Base-by-base conservation (phyloP, 768 basidiomycete genomes). In the Pleurotus giganteus region DNA sequence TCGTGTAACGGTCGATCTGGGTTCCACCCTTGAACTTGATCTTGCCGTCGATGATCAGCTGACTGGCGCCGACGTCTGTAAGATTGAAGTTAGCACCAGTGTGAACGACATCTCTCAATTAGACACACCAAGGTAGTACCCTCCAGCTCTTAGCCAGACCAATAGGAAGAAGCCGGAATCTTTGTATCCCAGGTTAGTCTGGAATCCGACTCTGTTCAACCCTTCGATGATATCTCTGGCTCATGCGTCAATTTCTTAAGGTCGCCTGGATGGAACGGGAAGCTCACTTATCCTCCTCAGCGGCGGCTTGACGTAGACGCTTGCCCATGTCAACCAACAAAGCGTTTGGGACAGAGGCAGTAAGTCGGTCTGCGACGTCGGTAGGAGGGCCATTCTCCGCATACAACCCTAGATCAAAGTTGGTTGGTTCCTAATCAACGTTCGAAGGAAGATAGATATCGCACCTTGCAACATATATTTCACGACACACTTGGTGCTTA, bases 21-120 rank as follows among this genome's bases (percentile, higher is more conserved):
- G 73, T 71, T 56, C 83, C 84, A 65, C 77, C 83, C 71, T 89
- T 88, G 59, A 89, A 69, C 65, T 87, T 86, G 71, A 89, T 86
- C 65, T 86, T 83, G 19, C 85, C 82, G 57, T 86, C 82, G 26
- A 80, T 75, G 58, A 88, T 82, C 57, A 82, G 70, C 63, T 83
- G 77, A 55, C 78, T 78, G 3, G 77, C 82, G 55, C 85, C 86
- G 46, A 79, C 78, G 59, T 85, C 83, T 84, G 8, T 15, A 23
- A 42, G 4, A 3, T 8, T 31, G 12, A 29, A n/a, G 13, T 12
- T 13, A 8, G 26, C 31, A 27, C 24, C 29, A 28, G 8, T 13
- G 15, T 31, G 23, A 27, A 19, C 41, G 21, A 17, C 12, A 28
- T 34, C 28, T 37, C 44, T 19, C 2, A 45, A 9, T 27, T 4